phyloP scores from a whole-genome alignment of 331 rosid genomes.

The Saraca asoca region DNA sequence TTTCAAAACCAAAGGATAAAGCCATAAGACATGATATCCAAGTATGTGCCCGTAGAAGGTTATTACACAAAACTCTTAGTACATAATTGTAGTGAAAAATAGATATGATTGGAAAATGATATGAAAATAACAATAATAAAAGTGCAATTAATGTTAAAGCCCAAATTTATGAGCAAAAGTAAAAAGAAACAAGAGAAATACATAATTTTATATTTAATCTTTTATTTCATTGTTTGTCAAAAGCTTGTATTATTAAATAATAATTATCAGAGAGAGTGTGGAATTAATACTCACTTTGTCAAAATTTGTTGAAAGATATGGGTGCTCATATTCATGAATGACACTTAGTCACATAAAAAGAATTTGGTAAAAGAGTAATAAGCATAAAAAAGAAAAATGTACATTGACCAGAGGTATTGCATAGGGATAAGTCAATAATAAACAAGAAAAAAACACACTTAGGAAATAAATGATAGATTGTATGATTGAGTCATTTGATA shows the following conservation, averaged over 20 bases:
- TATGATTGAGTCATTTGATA: neutral
- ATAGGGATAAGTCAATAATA: neutral
- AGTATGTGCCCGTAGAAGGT: no score
- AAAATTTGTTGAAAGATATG: slow-evolving; percentile 82
- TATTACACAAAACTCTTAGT: no score
- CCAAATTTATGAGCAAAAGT: slow-evolving; percentile 22
- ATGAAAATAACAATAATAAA: no score
- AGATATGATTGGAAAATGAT: no score
- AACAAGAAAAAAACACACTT: neutral
- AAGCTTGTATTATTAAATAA: slow-evolving; percentile 30
- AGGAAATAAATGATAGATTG: neutral
- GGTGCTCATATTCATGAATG: slow-evolving; percentile 93
- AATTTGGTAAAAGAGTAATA: slow-evolving; percentile 26
- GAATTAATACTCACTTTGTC: slow-evolving; percentile 67
- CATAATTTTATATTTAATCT: no score
- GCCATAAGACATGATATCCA: no score
- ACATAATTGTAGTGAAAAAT: no score
- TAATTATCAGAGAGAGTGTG: slow-evolving; percentile 20
- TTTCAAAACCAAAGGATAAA: no score
- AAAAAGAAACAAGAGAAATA: slow-evolving; percentile 13
- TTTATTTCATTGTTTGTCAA: no score
- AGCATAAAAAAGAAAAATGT: slow-evolving; percentile 23
- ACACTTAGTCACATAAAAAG: slow-evolving; percentile 57
- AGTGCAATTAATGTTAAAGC: no score
- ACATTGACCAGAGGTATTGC: slow-evolving; percentile 7